phyloP scores from a whole-genome alignment of 305 asterid genomes.

The Fraxinus sp. region DNA sequence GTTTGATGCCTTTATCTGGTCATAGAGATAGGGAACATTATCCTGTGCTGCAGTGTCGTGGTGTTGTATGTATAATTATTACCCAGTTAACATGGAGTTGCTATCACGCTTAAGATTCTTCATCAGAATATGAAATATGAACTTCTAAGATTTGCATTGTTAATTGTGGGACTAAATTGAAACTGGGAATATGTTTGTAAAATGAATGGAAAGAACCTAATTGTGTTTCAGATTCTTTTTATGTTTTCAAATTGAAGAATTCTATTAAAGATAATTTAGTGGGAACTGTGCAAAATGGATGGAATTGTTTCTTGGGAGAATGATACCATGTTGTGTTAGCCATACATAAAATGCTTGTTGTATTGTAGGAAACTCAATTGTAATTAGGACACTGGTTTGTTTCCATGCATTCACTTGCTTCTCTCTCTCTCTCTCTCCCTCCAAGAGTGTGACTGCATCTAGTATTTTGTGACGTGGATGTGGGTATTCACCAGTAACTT shows the following conservation, averaged over 20 bases:
- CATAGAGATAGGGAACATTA: background rate
- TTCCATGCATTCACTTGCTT: background rate
- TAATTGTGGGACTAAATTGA: constrained; percentile 2
- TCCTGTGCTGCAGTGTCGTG: background rate
- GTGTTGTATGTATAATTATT: background rate
- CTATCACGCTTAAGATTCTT: background rate
- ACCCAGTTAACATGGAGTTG: background rate
- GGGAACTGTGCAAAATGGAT: background rate
- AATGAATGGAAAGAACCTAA: constrained; percentile 9
- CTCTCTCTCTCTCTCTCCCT: background rate
- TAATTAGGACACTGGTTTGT: background rate
- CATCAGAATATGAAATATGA: background rate
- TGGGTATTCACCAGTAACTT: background rate
- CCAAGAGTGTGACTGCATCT: constrained; percentile 15
- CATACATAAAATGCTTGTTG: background rate
- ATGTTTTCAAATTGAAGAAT: background rate
- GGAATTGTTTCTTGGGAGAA: background rate
- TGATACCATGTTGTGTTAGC: background rate
- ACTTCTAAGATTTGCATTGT: background rate
- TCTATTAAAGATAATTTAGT: background rate
- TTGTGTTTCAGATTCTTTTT: background rate
- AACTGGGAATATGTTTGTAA: background rate
- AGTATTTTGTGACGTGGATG: constrained; percentile 12
- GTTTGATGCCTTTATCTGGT: background rate
- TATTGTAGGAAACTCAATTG: background rate